phyloP scores from a whole-genome alignment of 495 filamentous ascomycete genomes.

The Poronia punctata region DNA sequence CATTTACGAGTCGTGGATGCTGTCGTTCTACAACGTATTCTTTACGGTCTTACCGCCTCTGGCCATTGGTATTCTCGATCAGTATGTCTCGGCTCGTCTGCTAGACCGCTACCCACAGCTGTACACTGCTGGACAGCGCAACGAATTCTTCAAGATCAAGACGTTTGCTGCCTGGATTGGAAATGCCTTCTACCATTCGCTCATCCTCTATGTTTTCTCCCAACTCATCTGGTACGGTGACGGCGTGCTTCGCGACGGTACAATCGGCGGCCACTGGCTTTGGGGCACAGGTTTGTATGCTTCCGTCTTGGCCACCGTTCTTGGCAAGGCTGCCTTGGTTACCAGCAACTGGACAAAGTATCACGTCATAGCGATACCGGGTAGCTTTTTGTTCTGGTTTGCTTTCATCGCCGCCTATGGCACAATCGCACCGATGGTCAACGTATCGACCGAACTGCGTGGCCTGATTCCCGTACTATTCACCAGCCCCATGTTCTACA shows the following conservation, averaged over 20 bases:
- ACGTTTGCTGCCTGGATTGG: constrained; percentile 89
- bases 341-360: constrained; percentile 99
- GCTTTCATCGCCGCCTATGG: constrained; percentile 84
- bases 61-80: constrained; percentile 93
- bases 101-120: constrained; percentile 96
- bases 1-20: constrained; percentile 98
- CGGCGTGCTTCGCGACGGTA: constrained; percentile 65
- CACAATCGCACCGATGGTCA: constrained; percentile 79
- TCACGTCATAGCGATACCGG: constrained; percentile 90
- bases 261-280: constrained; percentile 87
- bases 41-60: constrained; percentile 94
- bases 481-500: constrained; percentile 78
- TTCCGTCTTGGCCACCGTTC: constrained; percentile 80
- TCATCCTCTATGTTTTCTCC: constrained; percentile 81
- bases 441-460: constrained; percentile 76
- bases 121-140: constrained; percentile 88
- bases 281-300: constrained; percentile 94
- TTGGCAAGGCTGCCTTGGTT: constrained; percentile 90
- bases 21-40: constrained; percentile 99
- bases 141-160: constrained; percentile 83
- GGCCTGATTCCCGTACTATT: constrained; percentile 79
- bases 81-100: constrained; percentile 94
- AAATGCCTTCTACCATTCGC: constrained; percentile 93
- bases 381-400: constrained; percentile 87
- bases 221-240: constrained; percentile 76